Conservation (phyloP, 1,139 yeast genomes). For the Pichia sp. region DNA sequence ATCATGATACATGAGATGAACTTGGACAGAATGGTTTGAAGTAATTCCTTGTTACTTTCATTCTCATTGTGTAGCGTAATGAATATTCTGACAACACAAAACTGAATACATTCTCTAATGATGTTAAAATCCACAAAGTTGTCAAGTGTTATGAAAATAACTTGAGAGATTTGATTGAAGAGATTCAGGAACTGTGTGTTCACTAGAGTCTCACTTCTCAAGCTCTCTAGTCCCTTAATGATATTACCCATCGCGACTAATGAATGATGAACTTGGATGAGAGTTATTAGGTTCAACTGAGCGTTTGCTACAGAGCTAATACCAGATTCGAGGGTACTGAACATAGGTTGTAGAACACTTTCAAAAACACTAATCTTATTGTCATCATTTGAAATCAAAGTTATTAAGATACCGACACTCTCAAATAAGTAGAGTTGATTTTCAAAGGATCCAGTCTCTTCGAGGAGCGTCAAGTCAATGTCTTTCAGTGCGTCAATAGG, state of each 20-base stretch:
- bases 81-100: slow-evolving; percentile 79
- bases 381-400: slow-evolving; percentile 35
- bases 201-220: slow-evolving; percentile 17
- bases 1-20: slow-evolving; percentile 67
- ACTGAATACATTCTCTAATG: slow-evolving; percentile 80
- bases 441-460: slow-evolving; percentile 56
- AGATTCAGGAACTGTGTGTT: slow-evolving; percentile 24
- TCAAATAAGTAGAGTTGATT: slow-evolving; percentile 82
- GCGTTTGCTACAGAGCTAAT: slow-evolving; percentile 34
- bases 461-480: slow-evolving; percentile 36
- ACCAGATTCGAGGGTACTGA: slow-evolving; percentile 62
- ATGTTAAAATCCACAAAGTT: slow-evolving; percentile 58
- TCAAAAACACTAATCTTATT: slow-evolving; percentile 47
- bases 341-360: slow-evolving; percentile 68
- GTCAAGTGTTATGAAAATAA: slow-evolving; percentile 76
- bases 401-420: slow-evolving; percentile 60
- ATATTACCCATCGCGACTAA: slow-evolving; percentile 87
- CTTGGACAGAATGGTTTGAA: slow-evolving; percentile 58
- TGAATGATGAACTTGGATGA: slow-evolving; percentile 78
- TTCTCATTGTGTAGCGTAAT: slow-evolving; percentile 45
- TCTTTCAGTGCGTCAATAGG: slow-evolving; percentile 7
- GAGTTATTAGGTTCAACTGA: slow-evolving; percentile 34
- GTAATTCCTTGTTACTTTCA: slow-evolving; percentile 27
- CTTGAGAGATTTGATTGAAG: slow-evolving; percentile 47
- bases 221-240: slow-evolving; percentile 69